Evolutionary conservation across 2,329 filamentous ascomycete species (phyloP), one percentile per base, ranked within the genome.

Genomic region (Colletotrichum sp.): DNA sequence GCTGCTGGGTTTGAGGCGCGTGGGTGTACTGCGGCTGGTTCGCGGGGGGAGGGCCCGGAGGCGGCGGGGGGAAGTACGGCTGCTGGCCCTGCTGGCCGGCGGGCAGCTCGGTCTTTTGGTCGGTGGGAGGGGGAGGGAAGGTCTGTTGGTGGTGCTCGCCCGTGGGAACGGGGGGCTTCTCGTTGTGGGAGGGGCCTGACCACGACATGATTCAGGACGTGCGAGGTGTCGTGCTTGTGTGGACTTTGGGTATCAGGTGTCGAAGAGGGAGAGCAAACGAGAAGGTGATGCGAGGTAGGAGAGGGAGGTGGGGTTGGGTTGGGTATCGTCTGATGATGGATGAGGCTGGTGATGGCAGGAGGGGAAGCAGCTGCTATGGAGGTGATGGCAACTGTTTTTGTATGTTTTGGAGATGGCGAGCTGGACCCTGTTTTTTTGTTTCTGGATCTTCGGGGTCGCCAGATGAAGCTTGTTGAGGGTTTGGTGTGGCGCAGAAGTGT

Each of bases 21-120:
- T 76, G 61, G 13, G 67, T 66, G 65, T 56, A 74, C 25, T 77
- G 70, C 15, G 68, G 76, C 66, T 77, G 70, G 58, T 68, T 61
- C 32, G 70, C 30, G 22, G 76, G 74, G 43, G 76, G 67, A 25
- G 70, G 76, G 34, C 70, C 73, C 7, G 77, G 62, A 18, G 76
- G 68, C 64, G 73, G 77, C 7, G 78, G 78, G 13, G 77, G 77
- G 52, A 78, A 77, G 62, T 78, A 60, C 39, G 39, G 39, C 39
- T 48, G 39, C 22, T 73, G 73, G 56, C 58, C 64, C 10, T 32
- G 55, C 15, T 61, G 69, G 22, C 28, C 34, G 34, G 48, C 72
- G 34, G 73, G 67, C 16, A 74, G 71, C 66, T 74, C 70, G 36
- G 39, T 72, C 69, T 27, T 62, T 39, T 48, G 39, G 39, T 28